phyloP scores from a whole-genome alignment of 176 grass and related monocot species.

The Raddia distichophylla region DNA sequence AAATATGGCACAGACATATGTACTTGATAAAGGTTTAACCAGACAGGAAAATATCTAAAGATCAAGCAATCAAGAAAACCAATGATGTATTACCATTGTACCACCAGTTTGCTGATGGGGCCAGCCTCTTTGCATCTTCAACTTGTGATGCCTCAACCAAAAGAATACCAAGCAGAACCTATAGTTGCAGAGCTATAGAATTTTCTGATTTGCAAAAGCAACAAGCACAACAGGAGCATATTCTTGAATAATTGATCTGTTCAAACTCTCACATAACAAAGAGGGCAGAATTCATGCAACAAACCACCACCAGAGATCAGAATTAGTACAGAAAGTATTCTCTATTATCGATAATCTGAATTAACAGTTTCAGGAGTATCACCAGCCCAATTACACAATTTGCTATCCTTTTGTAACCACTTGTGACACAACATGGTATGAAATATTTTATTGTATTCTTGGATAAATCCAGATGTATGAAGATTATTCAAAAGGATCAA shows the following conservation, averaged over 20 bases:
- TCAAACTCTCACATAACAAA: constrained; percentile 22
- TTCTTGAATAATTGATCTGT: background rate
- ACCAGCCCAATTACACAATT: constrained; percentile 31
- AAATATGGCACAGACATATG: background rate
- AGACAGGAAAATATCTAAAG: constrained; percentile 19
- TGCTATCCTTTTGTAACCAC: constrained; percentile 50
- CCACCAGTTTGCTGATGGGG: background rate
- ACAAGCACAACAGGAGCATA: background rate
- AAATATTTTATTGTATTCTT: constrained; percentile 53
- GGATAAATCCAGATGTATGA: constrained; percentile 39
- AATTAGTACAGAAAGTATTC: background rate
- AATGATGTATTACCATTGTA: constrained; percentile 18
- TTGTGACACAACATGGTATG: constrained; percentile 48
- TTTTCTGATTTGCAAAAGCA: constrained; percentile 22
- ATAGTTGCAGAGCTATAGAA: background rate
- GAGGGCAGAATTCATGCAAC: background rate
- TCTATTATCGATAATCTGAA: constrained; percentile 26
- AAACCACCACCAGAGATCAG: background rate
- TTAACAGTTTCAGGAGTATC: constrained; percentile 32
- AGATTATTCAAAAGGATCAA: constrained; percentile 40
- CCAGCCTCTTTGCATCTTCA: constrained; percentile 1
- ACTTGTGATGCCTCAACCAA: constrained; percentile 25
- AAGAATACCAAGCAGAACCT: constrained; percentile 14
- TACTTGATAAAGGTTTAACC: background rate
- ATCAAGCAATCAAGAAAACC: background rate